A percentile compares a stretch with the other conserved stretches of the same genome.
phyloP scores from a whole-genome alignment of 208 protist species.

The Wallacemonas rigidus region DNA sequence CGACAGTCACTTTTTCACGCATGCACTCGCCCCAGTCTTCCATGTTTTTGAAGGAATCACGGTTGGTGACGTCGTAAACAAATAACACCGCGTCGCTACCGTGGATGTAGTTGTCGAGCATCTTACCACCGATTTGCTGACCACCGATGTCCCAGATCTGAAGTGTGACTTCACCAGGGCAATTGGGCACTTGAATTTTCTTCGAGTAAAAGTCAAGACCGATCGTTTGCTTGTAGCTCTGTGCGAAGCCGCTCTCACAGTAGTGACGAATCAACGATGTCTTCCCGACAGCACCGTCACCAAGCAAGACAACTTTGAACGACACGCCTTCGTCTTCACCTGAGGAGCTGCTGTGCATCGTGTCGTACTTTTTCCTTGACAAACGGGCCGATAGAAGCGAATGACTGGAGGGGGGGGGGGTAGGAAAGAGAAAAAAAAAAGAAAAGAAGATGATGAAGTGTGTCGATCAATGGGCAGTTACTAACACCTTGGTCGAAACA shows the following conservation, averaged over 20 bases:
- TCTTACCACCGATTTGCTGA: slow-evolving; percentile 93
- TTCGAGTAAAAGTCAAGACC: slow-evolving; percentile 96
- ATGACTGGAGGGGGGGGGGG: too few species aligned
- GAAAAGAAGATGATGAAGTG: background rate
- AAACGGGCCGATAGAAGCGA: background rate
- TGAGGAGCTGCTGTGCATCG: slow-evolving; percentile 75
- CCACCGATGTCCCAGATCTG: slow-evolving; percentile 97
- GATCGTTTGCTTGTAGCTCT: slow-evolving; percentile 95
- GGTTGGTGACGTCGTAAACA: slow-evolving; percentile 94
- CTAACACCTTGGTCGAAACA: too few species aligned
- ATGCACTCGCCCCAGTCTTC: slow-evolving; percentile 91
- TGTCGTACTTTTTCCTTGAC: background rate
- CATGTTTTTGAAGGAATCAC: slow-evolving; percentile 90
- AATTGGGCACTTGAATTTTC: slow-evolving; percentile 72
- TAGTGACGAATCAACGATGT: slow-evolving; percentile 92
- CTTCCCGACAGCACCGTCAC: slow-evolving; percentile 92
- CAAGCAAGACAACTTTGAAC: slow-evolving; percentile 80
- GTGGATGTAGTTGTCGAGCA: slow-evolving; percentile 94
- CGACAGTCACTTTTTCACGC: slow-evolving; percentile 17
- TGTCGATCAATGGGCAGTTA: too few species aligned
- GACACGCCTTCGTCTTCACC: slow-evolving; percentile 38
- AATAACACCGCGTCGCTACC: slow-evolving; percentile 91
- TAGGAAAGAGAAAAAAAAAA: slow-evolving; percentile 7
- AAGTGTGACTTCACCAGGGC: slow-evolving; percentile 56
- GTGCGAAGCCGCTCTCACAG: slow-evolving; percentile 80